Evolutionary conservation across 2,329 filamentous ascomycete genomes (phyloP), one percentile per base, ranked within the genome.

Genomic region (Neonectria magnoliae): DNA sequence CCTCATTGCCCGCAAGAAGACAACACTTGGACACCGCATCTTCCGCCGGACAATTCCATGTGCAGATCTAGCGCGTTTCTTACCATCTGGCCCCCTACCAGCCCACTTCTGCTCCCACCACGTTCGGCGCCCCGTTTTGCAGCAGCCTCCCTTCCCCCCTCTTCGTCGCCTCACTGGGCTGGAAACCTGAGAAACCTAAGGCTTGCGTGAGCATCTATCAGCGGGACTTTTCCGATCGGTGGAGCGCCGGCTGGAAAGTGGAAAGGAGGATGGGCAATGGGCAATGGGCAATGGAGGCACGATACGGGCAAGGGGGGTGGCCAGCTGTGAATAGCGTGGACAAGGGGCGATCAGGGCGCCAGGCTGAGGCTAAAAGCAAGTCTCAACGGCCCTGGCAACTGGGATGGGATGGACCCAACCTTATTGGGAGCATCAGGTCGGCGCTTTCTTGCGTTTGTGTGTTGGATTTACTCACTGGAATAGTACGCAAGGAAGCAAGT

Each of bases 61-160:
- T 60, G 57, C 57, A 60, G 57, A 60, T 60, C 57, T 60, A 60
- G 57, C 50, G 57, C 42, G 18, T 14, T 41, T 50, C 42, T 41
- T 41, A 50, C 48, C 44, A 47, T 18, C 41, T 59, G 25, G 25
- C 38, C 47, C 57, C 31, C 36, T 36, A 48, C 47, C 36, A 47
- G 50, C 48, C 29, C 29, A 60, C 48, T 29, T 38, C 16, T 22
- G 50, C 44, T 53, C 50, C 33, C 50, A 53, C 31, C 31, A 38
- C 38, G 31, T 36, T 36, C 31, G 27, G 3, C 16, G 22, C 22
- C 44, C 44, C 44, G 13, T 11, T 47, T 47, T 25, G 44, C 44
- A 47, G 44, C 42, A 25, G 25, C 25, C 25, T 25, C 25, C 25
- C 25, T 25, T 5, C 4, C 22, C 22, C 25, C 44, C 22, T 22